Base-by-base conservation (phyloP, 2,329 filamentous ascomycete genomes). In the Aspergillus udagawae region DNA sequence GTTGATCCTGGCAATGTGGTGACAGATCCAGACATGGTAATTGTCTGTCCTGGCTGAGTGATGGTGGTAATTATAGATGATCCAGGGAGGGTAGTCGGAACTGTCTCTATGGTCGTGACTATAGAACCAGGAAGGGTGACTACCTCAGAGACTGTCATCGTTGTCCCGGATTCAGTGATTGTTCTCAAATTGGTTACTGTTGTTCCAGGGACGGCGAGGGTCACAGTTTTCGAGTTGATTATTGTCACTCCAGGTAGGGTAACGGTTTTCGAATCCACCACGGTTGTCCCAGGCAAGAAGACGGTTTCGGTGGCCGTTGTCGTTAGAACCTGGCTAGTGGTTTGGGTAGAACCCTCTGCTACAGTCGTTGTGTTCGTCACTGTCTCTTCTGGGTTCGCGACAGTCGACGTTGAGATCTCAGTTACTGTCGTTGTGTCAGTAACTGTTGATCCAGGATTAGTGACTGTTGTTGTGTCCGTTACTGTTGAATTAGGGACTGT, bases 1-100 rank as follows among this genome's bases (percentile, higher is more conserved):
- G 62, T 66, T 10, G 57, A 58, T 27, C 63, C 63, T 14, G 61
- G 60, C 3, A 66, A 28, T 2, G 63, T 67, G 44, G 52, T 57
- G 6, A 48, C 42, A 6, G 41, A 42, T n/a, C 53, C 53, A 12
- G 53, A 29, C 10, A 54, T 35, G 8, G 45, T 49, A 5, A 51
- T 27, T 17, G 53, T 47, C 20, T 17, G 45, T 17, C 25, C n/a
- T 5, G 44, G 27, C n/a, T 52, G 32, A 9, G 56, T 49, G 7
- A 54, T 23, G 0, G 54, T 51, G 17, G 32, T 47, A 4, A 29
- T 52, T 23, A 53, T 38, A 1, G 52, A 54, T 8, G 12, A 23
- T n/a, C 42, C 35, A 1, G 35, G 41, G 14, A 38, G 32, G 1
- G 38, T 53, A 25, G 44, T 38, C 2, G 38, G 25, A 20, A 29